phyloP scores from a whole-genome alignment of 345 rosid genomes.

The Arabidopsis arenosa region DNA sequence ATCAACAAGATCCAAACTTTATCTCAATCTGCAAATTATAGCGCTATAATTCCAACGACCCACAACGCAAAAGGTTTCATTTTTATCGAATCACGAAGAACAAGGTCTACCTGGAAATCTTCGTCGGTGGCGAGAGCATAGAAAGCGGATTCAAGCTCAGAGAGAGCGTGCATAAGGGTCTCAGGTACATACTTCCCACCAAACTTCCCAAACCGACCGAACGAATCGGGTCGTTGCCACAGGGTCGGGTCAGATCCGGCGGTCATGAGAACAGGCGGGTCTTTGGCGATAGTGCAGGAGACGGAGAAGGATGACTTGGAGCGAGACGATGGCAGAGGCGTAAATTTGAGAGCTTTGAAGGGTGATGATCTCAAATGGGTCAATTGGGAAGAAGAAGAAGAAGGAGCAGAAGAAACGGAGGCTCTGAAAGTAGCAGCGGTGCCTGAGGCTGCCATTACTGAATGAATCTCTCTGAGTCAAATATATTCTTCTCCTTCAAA shows the following conservation, averaged over 20 bases:
- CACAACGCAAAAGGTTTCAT: constrained; percentile 5
- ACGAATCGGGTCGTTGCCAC: constrained; percentile 77
- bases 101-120: constrained; percentile 70
- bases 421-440: constrained; percentile 38
- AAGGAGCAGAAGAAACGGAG: constrained; percentile 40
- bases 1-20: constrained; percentile 15
- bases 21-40: not conserved
- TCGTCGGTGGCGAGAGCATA: constrained; percentile 61
- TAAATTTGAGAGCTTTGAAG: constrained; percentile 39
- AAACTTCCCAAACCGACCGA: constrained; percentile 89
- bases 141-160: constrained; percentile 85
- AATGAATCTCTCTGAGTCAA: constrained; percentile 24
- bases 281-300: constrained; percentile 63
- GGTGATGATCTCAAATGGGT: constrained; percentile 35
- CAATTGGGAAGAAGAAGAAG: constrained; percentile 9
- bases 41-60: constrained; percentile 13
- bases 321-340: constrained; percentile 36
- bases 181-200: constrained; percentile 98
- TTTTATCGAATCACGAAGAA: not conserved
- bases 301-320: constrained; percentile 42
- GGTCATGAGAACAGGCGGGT: constrained; percentile 52
- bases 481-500: constrained; percentile 10
- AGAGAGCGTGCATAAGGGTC: constrained; percentile 85
- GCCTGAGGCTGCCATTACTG: constrained; percentile 38
- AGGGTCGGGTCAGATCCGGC: constrained; percentile 46